phyloP scores from a whole-genome alignment of 345 rosid species.

The Nasturtium officinale region DNA sequence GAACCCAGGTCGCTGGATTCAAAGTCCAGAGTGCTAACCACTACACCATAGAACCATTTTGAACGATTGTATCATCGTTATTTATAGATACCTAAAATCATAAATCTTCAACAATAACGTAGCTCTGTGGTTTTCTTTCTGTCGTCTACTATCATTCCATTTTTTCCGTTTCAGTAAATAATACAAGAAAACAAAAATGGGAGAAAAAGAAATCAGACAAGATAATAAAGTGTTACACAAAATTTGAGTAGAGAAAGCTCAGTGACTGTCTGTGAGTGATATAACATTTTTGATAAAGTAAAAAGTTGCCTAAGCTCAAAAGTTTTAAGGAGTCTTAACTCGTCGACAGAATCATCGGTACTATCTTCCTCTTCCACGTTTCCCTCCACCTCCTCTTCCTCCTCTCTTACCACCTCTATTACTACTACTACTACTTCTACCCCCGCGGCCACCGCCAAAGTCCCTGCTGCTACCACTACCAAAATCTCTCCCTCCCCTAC shows the following conservation, averaged over 20 bases:
- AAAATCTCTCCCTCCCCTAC: conserved; percentile 18
- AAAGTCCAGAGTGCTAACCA: conserved; percentile 99
- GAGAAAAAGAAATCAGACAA: not conserved
- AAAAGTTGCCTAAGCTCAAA: conserved; percentile 18
- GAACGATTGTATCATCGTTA: not conserved
- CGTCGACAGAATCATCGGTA: not conserved
- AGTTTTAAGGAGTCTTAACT: not conserved
- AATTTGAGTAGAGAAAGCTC: conserved; percentile 10
- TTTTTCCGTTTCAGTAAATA: not conserved
- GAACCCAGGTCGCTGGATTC: conserved; percentile 99
- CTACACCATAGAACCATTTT: conserved; percentile 87
- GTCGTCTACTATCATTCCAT: not conserved
- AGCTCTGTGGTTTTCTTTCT: not conserved
- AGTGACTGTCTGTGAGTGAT: not conserved
- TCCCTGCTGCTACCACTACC: conserved; percentile 26
- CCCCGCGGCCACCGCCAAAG: conserved; percentile 15
- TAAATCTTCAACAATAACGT: not conserved
- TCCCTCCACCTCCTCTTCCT: conserved; percentile 33
- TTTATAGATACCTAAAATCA: not conserved
- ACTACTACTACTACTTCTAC: conserved; percentile 11
- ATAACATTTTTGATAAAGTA: not conserved
- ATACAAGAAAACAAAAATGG: not conserved
- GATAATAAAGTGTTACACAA: conserved; percentile 4
- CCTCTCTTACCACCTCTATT: conserved; percentile 31
- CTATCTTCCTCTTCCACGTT: conserved; percentile 41